Evolutionary conservation across 176 grass and related monocot genomes (phyloP), one percentile per base, ranked within the genome.

Genomic region (Carex kokanica): DNA sequence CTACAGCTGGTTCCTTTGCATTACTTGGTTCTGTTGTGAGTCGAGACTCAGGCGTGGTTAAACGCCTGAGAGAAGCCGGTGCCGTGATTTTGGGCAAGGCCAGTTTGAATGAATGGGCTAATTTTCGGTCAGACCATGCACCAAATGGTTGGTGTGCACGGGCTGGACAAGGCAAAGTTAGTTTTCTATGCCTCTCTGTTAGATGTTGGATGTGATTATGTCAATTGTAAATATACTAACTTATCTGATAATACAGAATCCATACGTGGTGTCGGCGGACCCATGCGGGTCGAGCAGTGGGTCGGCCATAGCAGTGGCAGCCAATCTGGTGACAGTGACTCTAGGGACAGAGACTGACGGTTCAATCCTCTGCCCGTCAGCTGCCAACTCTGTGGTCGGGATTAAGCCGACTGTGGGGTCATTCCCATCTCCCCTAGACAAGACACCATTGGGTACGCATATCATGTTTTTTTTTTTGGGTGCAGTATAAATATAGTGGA

Each of bases 341-440:
- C 41, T 97, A 53, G 93, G 93, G 10, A 89, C 93, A 1, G 93
- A 91, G 73, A 97, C 93, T 0, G 85, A 89, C 21, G 91, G 90
- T 16, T 97, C 93, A 1, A 93, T 97, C 52, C 88, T 96, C 0
- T 97, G 91, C 55, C 91, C 93, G 0, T 65, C 93, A 0, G 65
- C 89, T 38, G 5, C 34, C 0, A 91, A 93, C 12, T 96, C 91
- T 0, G 93, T 93, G 21, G 91, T 91, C 1, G 93, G 91, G 4
- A 93, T 97, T 60, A 97, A 93, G 24, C 91, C 93, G 0, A 97
- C 93, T 0, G 90, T 0, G 90, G 86, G 14, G 85, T 93, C 52
- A 74, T 96, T 32, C 88, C 90, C 8, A 36, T 93, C 74, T 86
- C 90, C 9, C 80, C 85, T 0, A 84, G 90, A 45, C 87, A 88